Conservation (phyloP, 345 rosid genomes). For the Rhodamnia rubescens region DNA sequence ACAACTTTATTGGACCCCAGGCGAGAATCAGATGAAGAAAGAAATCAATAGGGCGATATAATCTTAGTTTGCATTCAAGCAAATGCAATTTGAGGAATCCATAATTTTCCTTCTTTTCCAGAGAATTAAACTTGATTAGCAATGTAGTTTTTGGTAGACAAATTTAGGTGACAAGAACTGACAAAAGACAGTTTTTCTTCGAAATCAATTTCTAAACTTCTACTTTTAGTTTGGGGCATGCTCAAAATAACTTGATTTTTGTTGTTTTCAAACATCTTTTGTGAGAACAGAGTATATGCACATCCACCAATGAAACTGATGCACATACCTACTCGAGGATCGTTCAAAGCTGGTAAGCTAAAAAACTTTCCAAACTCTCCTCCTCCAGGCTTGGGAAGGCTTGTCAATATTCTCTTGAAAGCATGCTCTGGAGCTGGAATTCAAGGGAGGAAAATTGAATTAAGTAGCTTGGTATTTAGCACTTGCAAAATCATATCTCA, state of each 20-base stretch:
- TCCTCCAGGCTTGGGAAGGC: constrained; percentile 74
- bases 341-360: constrained; percentile 62
- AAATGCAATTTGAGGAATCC: neutral
- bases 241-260: neutral
- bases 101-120: neutral
- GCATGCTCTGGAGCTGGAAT: constrained; percentile 58
- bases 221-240: neutral
- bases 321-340: constrained; percentile 56
- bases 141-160: neutral
- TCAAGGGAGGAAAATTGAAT: neutral
- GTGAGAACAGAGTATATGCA: neutral
- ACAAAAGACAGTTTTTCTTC: neutral
- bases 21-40: neutral
- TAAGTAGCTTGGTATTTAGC: neutral
- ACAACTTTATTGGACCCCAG: neutral
- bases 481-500: neutral
- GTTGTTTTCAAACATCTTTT: neutral
- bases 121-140: neutral
- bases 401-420: constrained; percentile 48
- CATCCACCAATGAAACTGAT: neutral
- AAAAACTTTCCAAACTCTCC: constrained; percentile 75
- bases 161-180: neutral
- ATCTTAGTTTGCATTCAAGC: neutral
- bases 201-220: neutral
- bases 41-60: neutral